phyloP scores from a whole-genome alignment of 2,329 filamentous ascomycete genomes.

The Colletotrichum karsti region DNA sequence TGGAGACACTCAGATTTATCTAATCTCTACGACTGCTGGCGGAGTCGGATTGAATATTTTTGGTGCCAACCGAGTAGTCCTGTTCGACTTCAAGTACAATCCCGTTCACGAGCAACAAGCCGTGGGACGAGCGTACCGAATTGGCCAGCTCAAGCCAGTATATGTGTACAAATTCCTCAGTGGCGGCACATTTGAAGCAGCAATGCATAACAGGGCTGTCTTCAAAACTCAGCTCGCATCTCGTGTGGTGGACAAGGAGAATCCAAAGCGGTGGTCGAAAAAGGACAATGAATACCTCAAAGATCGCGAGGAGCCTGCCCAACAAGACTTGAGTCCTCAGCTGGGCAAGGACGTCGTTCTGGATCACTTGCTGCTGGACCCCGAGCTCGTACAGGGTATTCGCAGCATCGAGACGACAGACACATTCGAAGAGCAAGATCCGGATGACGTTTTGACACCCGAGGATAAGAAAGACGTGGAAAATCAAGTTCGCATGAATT shows the following conservation, averaged over 20 bases:
- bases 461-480: slow-evolving; percentile 68
- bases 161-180: slow-evolving; percentile 85
- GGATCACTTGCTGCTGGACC: slow-evolving; percentile 52
- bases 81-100: slow-evolving; percentile 86
- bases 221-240: slow-evolving; percentile 86
- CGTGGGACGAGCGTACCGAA: slow-evolving; percentile 84
- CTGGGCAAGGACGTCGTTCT: slow-evolving; percentile 72
- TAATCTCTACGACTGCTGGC: slow-evolving; percentile 86
- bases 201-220: slow-evolving; percentile 75
- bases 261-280: slow-evolving; percentile 73
- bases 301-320: slow-evolving; percentile 60
- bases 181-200: slow-evolving; percentile 82
- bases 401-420: slow-evolving; percentile 72
- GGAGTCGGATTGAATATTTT: slow-evolving; percentile 86
- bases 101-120: slow-evolving; percentile 87
- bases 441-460: slow-evolving; percentile 64
- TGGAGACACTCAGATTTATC: slow-evolving; percentile 65
- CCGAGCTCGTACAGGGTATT: slow-evolving; percentile 49
- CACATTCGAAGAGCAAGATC: slow-evolving; percentile 76
- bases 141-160: slow-evolving; percentile 83
- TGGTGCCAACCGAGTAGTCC: slow-evolving; percentile 84
- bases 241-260: slow-evolving; percentile 85
- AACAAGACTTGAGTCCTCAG: slow-evolving; percentile 61
- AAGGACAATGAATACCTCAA: slow-evolving; percentile 38
- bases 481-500: slow-evolving; percentile 41